Percentiles rank a stretch among this genome's conserved stretches.
Evolutionary conservation across 2,329 filamentous ascomycete genomes (phyloP).

Genomic region (Colletotrichum simmondsii): DNA sequence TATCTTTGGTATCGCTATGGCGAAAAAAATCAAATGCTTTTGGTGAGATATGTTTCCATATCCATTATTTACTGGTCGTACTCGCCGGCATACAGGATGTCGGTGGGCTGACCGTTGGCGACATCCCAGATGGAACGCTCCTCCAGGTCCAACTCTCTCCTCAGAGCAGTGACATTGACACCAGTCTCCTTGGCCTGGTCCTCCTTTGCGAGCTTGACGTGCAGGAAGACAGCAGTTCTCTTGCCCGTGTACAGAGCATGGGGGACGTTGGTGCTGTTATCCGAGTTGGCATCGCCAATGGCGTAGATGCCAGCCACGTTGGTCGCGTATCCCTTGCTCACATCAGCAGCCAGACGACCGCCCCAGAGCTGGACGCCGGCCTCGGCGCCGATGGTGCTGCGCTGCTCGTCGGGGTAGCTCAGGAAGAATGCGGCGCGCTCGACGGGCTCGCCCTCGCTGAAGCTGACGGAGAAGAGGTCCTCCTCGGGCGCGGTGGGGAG

Average conservation of each 20-base stretch:
- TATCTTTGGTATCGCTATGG: background rate
- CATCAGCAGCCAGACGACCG: constrained; percentile 55
- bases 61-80: constrained; percentile 39
- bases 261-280: constrained; percentile 69
- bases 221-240: constrained; percentile 65
- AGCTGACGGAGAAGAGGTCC: constrained; percentile 66
- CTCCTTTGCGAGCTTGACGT: constrained; percentile 58
- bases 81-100: constrained; percentile 58
- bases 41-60: background rate
- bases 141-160: constrained; percentile 45
- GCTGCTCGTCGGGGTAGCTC: constrained; percentile 59
- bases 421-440: constrained; percentile 63
- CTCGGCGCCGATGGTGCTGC: constrained; percentile 56
- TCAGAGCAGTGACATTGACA: constrained; percentile 38
- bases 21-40: background rate
- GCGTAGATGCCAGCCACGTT: constrained; percentile 66
- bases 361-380: constrained; percentile 58
- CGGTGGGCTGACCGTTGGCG: constrained; percentile 54
- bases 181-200: constrained; percentile 45
- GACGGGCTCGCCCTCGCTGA: constrained; percentile 55
- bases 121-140: constrained; percentile 56
- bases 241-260: constrained; percentile 71
- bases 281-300: constrained; percentile 69
- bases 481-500: constrained; percentile 58
- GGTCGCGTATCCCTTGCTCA: constrained; percentile 56